A percentile compares a stretch with the other conserved stretches of the same genome.
These are phyloP conservation scores for Penicillium aurantiogriseum DNA, from an alignment of 2,329 filamentous ascomycete genomes.

Conservation along the genomic window DNA sequence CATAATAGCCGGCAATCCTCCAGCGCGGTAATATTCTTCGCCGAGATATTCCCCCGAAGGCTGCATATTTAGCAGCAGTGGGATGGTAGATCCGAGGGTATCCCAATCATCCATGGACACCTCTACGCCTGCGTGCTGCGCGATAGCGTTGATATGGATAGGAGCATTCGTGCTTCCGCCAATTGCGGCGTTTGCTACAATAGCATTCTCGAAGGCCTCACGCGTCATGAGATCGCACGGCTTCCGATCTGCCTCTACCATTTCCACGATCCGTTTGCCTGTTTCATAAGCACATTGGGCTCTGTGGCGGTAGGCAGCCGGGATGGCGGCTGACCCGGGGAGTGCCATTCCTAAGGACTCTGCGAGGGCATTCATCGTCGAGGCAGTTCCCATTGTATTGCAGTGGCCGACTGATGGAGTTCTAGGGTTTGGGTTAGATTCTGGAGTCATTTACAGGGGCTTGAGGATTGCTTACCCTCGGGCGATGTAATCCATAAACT, in stretches of 20 bases:
- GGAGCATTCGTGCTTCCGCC: conserved; percentile 59
- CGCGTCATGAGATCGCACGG: conserved; percentile 57
- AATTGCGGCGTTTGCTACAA: conserved; percentile 55
- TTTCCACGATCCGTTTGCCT: conserved; percentile 51
- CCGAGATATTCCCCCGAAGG: conserved; percentile 54
- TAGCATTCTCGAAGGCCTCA: conserved; percentile 57
- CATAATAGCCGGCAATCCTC: conserved; percentile 54
- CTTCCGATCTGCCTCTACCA: conserved; percentile 50
- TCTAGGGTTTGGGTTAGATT: conserved; percentile 21
- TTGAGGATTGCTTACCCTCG: conserved; percentile 32
- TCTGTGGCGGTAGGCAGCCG: conserved; percentile 51
- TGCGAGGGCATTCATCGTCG: conserved; percentile 54
- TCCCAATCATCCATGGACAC: conserved; percentile 57
- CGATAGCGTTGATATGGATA: conserved; percentile 56
- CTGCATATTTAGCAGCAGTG: conserved; percentile 56
- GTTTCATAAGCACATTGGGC: conserved; percentile 51
- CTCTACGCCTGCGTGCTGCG: conserved; percentile 53
- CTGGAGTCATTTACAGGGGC: not conserved
- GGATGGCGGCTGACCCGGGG: conserved; percentile 53
- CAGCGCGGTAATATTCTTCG: conserved; percentile 56
- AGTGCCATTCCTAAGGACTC: conserved; percentile 55
- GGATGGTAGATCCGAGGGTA: conserved; percentile 49
- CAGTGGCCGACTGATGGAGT: conserved; percentile 51
- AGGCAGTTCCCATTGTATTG: conserved; percentile 56
- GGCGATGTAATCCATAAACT: conserved; percentile 49